Conservation (phyloP, 2,329 filamentous ascomycete genomes). For the Scedosporium aurantiacum region DNA sequence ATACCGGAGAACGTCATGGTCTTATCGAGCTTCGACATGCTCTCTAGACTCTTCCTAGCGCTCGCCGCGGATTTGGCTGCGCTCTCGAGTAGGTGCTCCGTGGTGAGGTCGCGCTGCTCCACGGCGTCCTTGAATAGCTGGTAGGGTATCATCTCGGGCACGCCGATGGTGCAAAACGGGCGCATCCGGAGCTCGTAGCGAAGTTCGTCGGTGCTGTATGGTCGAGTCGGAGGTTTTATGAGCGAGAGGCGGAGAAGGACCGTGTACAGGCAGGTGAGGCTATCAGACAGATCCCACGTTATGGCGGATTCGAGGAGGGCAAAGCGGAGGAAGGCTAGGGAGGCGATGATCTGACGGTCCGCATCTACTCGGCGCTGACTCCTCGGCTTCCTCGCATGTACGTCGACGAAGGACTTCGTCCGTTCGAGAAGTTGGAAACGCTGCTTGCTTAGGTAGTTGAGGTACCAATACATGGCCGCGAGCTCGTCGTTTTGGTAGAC, state of each 20-base stretch:
- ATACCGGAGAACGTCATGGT: conserved; percentile 43
- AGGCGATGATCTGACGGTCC: conserved; percentile 11
- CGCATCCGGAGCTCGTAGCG: conserved; percentile 82
- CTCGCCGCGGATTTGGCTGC: conserved; percentile 34
- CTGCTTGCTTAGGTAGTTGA: conserved; percentile 62
- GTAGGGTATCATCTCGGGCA: conserved; percentile 56
- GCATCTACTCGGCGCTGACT: conserved; percentile 12
- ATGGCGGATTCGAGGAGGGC: conserved; percentile 55
- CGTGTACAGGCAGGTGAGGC: conserved; percentile 52
- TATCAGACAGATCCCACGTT: conserved; percentile 44
- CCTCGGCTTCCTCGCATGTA: conserved; percentile 2
- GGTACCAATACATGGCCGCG: conserved; percentile 82
- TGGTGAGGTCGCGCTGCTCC: conserved; percentile 25
- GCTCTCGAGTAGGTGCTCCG: conserved; percentile 29
- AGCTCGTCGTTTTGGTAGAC: conserved; percentile 82
- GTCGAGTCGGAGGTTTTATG: conserved; percentile 39
- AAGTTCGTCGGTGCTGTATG: conserved; percentile 56
- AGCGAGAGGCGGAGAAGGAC: conserved; percentile 48
- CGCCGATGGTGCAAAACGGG: conserved; percentile 59
- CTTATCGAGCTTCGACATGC: conserved; percentile 38
- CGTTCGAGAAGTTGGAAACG: conserved; percentile 59
- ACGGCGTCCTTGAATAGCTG: conserved; percentile 44
- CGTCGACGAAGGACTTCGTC: conserved; percentile 54
- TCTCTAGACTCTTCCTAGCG: conserved; percentile 46
- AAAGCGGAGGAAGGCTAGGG: conserved; percentile 45